phyloP scores from a whole-genome alignment of 192 early-diverging fungal genomes.

The Coemansia guatemalensis region DNA sequence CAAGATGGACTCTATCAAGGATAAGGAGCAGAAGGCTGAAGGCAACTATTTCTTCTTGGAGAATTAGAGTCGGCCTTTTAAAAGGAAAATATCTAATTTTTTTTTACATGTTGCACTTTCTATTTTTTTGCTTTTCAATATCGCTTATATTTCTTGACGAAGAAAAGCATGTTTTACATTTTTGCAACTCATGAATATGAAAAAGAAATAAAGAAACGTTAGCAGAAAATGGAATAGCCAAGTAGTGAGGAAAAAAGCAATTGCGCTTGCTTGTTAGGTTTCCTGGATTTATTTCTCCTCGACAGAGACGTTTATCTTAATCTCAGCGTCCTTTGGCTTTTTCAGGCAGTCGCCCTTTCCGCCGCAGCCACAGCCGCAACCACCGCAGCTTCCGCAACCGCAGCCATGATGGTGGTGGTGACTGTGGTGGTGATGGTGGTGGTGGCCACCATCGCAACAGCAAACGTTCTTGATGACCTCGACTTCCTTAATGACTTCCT shows the following conservation, averaged over 20 bases:
- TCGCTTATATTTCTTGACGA: not conserved
- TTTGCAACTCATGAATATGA: not conserved
- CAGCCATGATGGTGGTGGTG: constrained; percentile 18
- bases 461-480: constrained; percentile 38
- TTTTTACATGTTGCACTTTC: not conserved
- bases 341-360: constrained; percentile 2
- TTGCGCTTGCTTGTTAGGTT: too few species aligned
- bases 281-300: constrained; percentile 24
- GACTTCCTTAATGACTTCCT: constrained; percentile 21
- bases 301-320: constrained; percentile 40
- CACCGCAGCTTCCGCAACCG: constrained; percentile 3
- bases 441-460: constrained; percentile 29
- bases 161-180: not conserved
- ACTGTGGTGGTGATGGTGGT: constrained; percentile 6
- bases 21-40: constrained; percentile 90
- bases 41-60: constrained; percentile 71
- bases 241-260: too few species aligned
- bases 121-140: not conserved
- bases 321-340: constrained; percentile 37
- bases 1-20: constrained; percentile 91
- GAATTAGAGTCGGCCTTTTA: constrained; percentile 28
- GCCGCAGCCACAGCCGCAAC: constrained; percentile 15
- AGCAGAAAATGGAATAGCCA: too few species aligned
- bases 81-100: not conserved
- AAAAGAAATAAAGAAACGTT: too few species aligned